phyloP scores from a whole-genome alignment of 768 basidiomycete genomes.

The Pleurotus platypus region DNA sequence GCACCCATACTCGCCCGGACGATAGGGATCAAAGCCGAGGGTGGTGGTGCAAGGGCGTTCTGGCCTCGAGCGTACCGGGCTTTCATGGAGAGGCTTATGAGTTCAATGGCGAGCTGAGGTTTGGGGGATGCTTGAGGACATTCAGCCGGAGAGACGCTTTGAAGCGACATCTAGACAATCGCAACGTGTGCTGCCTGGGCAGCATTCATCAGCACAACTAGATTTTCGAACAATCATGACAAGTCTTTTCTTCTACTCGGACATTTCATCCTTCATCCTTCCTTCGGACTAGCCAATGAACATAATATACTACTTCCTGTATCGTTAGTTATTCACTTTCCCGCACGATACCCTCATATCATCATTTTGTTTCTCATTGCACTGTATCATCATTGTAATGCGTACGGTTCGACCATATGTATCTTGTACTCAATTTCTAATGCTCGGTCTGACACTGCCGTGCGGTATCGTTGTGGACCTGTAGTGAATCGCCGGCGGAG shows the following conservation, averaged over 20 bases:
- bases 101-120: constrained; percentile 25
- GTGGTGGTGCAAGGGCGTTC: constrained; percentile 39
- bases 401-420: too few species aligned
- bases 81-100: constrained; percentile 19
- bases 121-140: constrained; percentile 36
- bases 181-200: constrained; percentile 25
- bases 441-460: too few species aligned
- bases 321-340: too few species aligned
- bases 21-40: constrained; percentile 30
- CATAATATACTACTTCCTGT: too few species aligned
- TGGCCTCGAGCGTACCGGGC: constrained; percentile 12
- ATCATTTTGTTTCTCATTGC: too few species aligned
- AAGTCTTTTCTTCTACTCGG: background rate
- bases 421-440: too few species aligned
- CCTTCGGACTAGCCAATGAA: too few species aligned
- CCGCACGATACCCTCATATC: too few species aligned
- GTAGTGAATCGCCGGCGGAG: too few species aligned
- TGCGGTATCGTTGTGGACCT: too few species aligned
- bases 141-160: constrained; percentile 46
- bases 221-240: background rate
- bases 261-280: too few species aligned
- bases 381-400: too few species aligned
- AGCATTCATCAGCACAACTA: background rate
- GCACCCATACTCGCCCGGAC: constrained; percentile 48
- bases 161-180: constrained; percentile 38